A percentile compares a stretch with the other conserved stretches of the same genome.
Conservation (phyloP, 345 rosid genomes). For the Citrus trifoliata region DNA sequence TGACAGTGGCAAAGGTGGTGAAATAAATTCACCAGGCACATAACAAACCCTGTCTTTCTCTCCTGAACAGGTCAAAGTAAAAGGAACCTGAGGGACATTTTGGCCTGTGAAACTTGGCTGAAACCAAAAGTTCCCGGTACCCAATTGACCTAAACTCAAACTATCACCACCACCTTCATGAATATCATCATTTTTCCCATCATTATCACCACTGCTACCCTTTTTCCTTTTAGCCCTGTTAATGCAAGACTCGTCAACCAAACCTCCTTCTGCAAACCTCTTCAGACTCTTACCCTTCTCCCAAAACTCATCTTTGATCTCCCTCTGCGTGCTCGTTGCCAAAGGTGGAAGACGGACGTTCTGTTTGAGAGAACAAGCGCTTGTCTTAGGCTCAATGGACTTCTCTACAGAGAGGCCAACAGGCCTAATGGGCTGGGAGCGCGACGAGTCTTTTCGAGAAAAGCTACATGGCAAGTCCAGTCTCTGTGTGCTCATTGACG, state of each 20-base stretch:
- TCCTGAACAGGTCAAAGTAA: slow-evolving; percentile 66
- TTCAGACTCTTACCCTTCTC: slow-evolving; percentile 73
- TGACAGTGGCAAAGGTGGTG: slow-evolving; percentile 61
- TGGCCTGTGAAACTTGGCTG: slow-evolving; percentile 50
- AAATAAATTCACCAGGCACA: slow-evolving; percentile 63
- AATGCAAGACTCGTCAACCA: slow-evolving; percentile 52
- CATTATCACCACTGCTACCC: slow-evolving; percentile 32
- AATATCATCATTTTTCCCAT: slow-evolving; percentile 13
- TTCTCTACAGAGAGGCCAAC: slow-evolving; percentile 75
- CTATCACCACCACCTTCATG: slow-evolving; percentile 40
- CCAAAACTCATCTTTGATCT: slow-evolving; percentile 65
- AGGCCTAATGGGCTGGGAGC: slow-evolving; percentile 69
- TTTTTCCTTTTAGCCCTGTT: slow-evolving; percentile 75
- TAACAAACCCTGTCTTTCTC: slow-evolving; percentile 70
- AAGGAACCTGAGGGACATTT: slow-evolving; percentile 52
- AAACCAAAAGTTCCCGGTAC: slow-evolving; percentile 66
- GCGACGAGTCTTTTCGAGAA: slow-evolving; percentile 67
- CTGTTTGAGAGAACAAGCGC: slow-evolving; percentile 73
- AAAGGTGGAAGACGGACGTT: slow-evolving; percentile 85
- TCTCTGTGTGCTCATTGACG: slow-evolving; percentile 96
- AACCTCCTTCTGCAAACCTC: slow-evolving; percentile 69
- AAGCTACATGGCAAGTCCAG: slow-evolving; percentile 87
- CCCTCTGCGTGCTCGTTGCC: slow-evolving; percentile 54
- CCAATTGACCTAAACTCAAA: slow-evolving; percentile 45
- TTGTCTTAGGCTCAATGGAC: slow-evolving; percentile 56